A percentile compares a stretch with the other conserved stretches of the same genome.
Evolutionary conservation across 768 basidiomycete species (phyloP).

Genomic region (Sporobolomyces roseus): DNA sequence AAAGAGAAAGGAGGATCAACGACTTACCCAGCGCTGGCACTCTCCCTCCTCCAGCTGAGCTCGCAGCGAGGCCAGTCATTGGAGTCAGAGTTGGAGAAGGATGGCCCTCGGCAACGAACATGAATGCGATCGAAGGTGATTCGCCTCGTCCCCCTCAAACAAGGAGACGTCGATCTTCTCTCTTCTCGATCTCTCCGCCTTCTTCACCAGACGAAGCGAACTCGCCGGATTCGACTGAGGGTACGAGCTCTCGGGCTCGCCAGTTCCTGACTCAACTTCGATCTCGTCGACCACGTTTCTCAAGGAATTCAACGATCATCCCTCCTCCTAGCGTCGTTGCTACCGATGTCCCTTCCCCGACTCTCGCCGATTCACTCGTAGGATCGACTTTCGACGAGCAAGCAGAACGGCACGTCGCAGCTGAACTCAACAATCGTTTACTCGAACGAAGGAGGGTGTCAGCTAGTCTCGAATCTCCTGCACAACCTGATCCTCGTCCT

Average conservation of each 20-base stretch:
- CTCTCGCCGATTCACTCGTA: background rate
- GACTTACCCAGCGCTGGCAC: background rate
- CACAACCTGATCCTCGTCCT: background rate
- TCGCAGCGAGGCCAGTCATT: background rate
- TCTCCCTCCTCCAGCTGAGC: background rate
- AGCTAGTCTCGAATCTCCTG: conserved; percentile 8
- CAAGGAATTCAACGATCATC: conserved; percentile 6
- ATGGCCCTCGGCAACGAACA: background rate
- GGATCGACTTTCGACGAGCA: conserved; percentile 10
- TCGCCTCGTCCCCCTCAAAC: background rate
- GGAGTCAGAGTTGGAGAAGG: conserved; percentile 25
- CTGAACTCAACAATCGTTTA: conserved; percentile 2
- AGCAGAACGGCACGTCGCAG: conserved; percentile 6
- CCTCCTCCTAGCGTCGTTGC: background rate
- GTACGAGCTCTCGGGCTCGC: conserved; percentile 3
- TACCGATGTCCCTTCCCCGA: background rate
- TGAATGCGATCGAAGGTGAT: background rate
- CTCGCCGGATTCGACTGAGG: background rate
- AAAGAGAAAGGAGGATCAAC: background rate
- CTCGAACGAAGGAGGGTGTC: conserved; percentile 20
- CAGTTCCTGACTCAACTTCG: conserved; percentile 37
- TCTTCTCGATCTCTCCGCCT: background rate
- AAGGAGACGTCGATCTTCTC: conserved; percentile 7
- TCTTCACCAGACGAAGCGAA: background rate
- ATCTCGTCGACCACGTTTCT: conserved; percentile 22